A percentile compares a stretch with the other conserved stretches of the same genome.
These are phyloP conservation scores for Coffea canephora DNA, from an alignment of 257 asterid species.

Conservation along the genomic window DNA sequence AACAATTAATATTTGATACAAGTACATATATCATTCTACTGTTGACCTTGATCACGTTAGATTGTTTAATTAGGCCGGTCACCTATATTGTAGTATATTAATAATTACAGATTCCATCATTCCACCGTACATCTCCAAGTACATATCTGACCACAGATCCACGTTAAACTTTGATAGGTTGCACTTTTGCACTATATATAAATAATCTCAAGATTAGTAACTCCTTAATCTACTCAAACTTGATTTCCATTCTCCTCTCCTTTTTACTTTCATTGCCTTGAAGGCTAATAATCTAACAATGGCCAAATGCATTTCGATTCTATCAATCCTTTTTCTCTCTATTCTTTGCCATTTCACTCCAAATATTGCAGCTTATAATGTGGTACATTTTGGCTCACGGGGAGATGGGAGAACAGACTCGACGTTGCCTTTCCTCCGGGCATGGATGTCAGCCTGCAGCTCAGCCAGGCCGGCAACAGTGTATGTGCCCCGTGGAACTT, in stretches of 20 bases:
- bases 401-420: constrained; percentile 78
- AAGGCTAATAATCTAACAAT: not conserved
- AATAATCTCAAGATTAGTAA: not conserved
- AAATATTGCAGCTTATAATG: constrained; percentile 42
- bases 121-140: no score
- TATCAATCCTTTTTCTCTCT: constrained; percentile 11
- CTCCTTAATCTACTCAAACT: not conserved
- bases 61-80: no score
- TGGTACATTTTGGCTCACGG: constrained; percentile 55
- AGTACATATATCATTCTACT: no score
- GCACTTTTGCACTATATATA: no score
- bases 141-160: no score
- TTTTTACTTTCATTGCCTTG: no score
- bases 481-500: constrained; percentile 56
- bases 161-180: no score
- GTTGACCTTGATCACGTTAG: no score
- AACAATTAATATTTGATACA: no score
- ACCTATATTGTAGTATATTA: no score
- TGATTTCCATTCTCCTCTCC: not conserved
- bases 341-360: constrained; percentile 14
- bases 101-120: no score
- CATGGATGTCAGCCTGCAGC: constrained; percentile 72
- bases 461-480: constrained; percentile 49
- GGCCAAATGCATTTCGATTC: constrained; percentile 15
- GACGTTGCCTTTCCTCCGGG: constrained; percentile 46